Percentiles rank a stretch among this genome's conserved stretches.
These are phyloP conservation scores for Cystobasidium tubakii DNA, from an alignment of 768 basidiomycete species.

Conservation along the genomic window DNA sequence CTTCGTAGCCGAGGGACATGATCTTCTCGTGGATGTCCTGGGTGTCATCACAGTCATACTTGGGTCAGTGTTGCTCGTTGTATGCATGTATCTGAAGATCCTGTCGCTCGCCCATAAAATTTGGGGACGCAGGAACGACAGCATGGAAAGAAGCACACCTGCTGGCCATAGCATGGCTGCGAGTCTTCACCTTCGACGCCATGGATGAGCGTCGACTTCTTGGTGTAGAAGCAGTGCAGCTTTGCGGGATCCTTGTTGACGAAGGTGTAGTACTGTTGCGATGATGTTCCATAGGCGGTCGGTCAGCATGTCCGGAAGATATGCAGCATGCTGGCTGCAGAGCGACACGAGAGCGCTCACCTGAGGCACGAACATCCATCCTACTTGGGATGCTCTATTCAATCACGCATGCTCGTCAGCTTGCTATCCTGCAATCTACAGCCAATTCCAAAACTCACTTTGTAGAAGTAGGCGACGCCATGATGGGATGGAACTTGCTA, in stretches of 20 bases:
- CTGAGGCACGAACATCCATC: conserved; percentile 36
- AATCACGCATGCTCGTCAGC: conserved; percentile 5
- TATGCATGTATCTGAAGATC: conserved; percentile 6
- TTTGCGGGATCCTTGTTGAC: conserved; percentile 95
- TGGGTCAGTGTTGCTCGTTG: too few relatives aligned
- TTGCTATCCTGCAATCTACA: not conserved
- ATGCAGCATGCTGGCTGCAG: not conserved
- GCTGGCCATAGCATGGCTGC: conserved; percentile 82
- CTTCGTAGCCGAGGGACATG: conserved; percentile 82
- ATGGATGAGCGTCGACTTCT: conserved; percentile 93
- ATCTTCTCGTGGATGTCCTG: conserved; percentile 98
- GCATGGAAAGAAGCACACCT: conserved; percentile 56
- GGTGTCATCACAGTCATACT: not conserved
- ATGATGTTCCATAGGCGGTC: not conserved
- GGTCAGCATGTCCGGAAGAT: not conserved
- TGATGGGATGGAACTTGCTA: not conserved
- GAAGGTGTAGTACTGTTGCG: conserved; percentile 98
- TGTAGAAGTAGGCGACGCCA: conserved; percentile 13
- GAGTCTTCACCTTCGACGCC: conserved; percentile 94
- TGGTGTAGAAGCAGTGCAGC: conserved; percentile 98
- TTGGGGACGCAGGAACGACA: not conserved
- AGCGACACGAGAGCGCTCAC: not conserved
- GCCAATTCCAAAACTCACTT: conserved; percentile 8
- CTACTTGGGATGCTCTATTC: conserved; percentile 29
- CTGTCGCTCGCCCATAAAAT: not conserved